Base-by-base conservation (phyloP, 805 yeast genomes). In the Candida pseudoglaebosa region DNA sequence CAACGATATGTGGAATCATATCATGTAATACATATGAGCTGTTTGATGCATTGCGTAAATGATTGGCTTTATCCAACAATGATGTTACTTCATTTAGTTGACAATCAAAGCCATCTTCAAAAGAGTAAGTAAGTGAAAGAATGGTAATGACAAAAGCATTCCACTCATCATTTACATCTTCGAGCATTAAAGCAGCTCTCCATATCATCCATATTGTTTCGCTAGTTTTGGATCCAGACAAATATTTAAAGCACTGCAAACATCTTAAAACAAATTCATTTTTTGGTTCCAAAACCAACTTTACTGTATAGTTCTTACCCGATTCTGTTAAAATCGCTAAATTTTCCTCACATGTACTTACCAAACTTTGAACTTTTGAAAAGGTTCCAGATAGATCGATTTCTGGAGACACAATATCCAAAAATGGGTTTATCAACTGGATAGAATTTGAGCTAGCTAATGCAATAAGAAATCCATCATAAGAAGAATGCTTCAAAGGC, bases 141-240 rank as follows among this genome's bases (percentile, higher is more conserved):
- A 82, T 47, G 0, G 83, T 70, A 2, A 73, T 62, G 0, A 76
- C 65, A 46, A 77, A 77, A 0, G 84, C 73, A 12, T 67, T 67
- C 88, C 89, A 82, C 22, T 82, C 87, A 45, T 70, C 65, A 28
- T 53, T 57, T 16, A 54, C 45, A 3, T 61, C 64, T 15, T 65
- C 69, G 8, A 75, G 42, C 36, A 72, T 60, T 15, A 70, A 53
- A 1, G 84, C 77, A 1, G 79, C 56, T 33, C 82, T 66, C 88
- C 89, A 84, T 3, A 73, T 63, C 36, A 79, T 57, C 77, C 82
- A 71, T n/a, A 82, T 61, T 24, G 70, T 71, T 48, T 78, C 81
- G 47, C 69, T 71, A 3, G 78, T 67, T 40, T 72, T 72, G 2
- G 82, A 64, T n/a, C 82, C 84, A 4, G 80, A 70, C 14, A 82